Conservation (phyloP, 176 grass and related monocot species). For the Oryza nivara region DNA sequence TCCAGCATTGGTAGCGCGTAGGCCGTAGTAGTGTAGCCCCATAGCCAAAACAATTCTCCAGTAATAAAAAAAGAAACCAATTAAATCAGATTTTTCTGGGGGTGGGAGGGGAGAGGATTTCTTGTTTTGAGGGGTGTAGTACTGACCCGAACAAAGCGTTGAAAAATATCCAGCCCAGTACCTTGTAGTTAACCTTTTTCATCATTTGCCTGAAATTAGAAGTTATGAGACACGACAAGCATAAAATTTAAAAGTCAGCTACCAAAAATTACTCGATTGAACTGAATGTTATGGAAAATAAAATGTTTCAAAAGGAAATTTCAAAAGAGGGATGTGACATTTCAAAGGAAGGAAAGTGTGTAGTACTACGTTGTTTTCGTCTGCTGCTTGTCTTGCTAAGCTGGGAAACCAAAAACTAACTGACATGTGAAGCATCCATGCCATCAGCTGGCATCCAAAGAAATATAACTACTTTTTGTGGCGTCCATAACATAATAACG, state of each 20-base stretch:
- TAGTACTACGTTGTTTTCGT: neutral
- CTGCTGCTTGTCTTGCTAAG: slow-evolving; percentile 19
- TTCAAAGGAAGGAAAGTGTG: too few species aligned
- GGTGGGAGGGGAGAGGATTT: too few species aligned
- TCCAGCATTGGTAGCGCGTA: too few species aligned
- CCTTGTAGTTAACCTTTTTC: slow-evolving; percentile 30
- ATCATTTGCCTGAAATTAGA: slow-evolving; percentile 39
- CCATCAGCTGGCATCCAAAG: too few species aligned
- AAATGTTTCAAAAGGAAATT: neutral
- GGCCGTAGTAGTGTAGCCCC: too few species aligned
- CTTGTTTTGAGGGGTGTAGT: neutral
- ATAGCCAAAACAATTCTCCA: too few species aligned
- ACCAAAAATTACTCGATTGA: neutral
- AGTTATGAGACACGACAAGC: neutral
- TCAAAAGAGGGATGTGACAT: too few species aligned
- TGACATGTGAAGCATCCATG: too few species aligned
- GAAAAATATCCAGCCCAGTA: slow-evolving; percentile 17
- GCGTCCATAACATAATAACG: too few species aligned
- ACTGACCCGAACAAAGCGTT: slow-evolving; percentile 33
- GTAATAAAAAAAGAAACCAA: too few species aligned
- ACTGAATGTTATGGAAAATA: neutral
- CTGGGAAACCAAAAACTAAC: neutral
- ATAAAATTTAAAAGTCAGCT: neutral
- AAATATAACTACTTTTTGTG: too few species aligned
- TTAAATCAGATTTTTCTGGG: too few species aligned